Base-by-base conservation (phyloP, 2,329 filamentous ascomycete genomes). In the Chaetomium olivaceum region DNA sequence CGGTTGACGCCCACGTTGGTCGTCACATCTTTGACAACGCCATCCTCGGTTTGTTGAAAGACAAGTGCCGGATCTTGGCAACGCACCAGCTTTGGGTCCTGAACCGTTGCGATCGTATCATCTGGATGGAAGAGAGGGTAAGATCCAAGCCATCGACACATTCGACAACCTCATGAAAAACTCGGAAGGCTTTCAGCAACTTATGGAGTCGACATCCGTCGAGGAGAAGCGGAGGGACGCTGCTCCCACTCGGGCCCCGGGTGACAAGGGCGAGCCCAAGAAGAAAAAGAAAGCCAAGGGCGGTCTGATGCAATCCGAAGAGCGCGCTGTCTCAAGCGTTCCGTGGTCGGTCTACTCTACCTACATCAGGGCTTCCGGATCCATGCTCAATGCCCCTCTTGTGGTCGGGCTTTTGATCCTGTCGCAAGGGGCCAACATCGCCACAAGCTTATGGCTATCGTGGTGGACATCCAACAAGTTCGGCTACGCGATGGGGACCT, bases 51-150 rank as follows among this genome's bases (percentile, higher is more conserved):
- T 82, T 98, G 11, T 82, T 98, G 62, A 91, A 91, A 72, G 86
- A 94, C 78, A 97, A 97, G 77, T 95, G 92, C 74, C 86, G 95
- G 23, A 90, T 98, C 39, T 82, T 99, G 36, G 95, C 94, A 0
- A 99, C 95, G 0, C 95, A 99, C 77, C 94, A 98, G 76, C 86
- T 98, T 16, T 95, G 96, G 82, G 93, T 98, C 6, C 85, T 98
- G 6, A 93, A 86, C 74, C 89, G 93, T 39, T 97, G 93, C 72
- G 94, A 98, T 75, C 86, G 94, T 39, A 94, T 98, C 69, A 88
- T 98, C 58, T 93, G 93, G 87, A 93, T 99, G 87, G 91, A 97
- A 63, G 87, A 63, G 87, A 89, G 19, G 95, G 95, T 54, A 87
- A 84, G 62, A 91, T 98, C 62, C 87, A 91, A 76, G 92, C 93